Conservation (phyloP, 2,329 filamentous ascomycete species). For the Septoria linicola region DNA sequence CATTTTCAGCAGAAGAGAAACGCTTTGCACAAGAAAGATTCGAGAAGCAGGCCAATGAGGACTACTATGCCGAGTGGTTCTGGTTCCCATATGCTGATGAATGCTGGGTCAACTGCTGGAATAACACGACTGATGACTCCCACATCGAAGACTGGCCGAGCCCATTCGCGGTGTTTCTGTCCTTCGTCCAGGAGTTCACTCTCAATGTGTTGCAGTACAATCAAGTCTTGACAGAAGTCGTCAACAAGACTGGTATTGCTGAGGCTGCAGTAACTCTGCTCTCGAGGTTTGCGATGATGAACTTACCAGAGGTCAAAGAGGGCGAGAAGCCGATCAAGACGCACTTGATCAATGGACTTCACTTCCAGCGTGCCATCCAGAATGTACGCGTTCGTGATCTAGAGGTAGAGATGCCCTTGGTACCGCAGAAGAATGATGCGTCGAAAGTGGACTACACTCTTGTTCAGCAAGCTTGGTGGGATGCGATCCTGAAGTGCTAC, state of each 20-base stretch:
- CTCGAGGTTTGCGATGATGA: conserved; percentile 40
- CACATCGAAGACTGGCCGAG: conserved; percentile 42
- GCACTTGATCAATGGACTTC: conserved; percentile 11
- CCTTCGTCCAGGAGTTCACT: conserved; percentile 37
- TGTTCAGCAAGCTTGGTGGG: conserved; percentile 53
- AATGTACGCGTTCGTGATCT: conserved; percentile 18
- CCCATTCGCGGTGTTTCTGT: conserved; percentile 33
- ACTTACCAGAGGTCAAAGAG: conserved; percentile 31
- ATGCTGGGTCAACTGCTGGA: conserved; percentile 51
- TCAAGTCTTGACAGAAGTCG: conserved; percentile 28
- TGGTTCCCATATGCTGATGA: conserved; percentile 51
- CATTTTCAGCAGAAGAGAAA: conserved; percentile 35
- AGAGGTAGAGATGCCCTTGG: conserved; percentile 38
- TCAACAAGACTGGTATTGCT: conserved; percentile 36
- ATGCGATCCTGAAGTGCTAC: conserved; percentile 50
- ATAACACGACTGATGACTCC: conserved; percentile 37
- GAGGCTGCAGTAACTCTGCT: conserved; percentile 31
- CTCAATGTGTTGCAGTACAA: conserved; percentile 35
- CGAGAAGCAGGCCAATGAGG: conserved; percentile 40
- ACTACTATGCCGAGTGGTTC: conserved; percentile 53
- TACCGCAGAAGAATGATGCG: conserved; percentile 34
- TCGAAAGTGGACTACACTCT: conserved; percentile 44
- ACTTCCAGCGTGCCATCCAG: conserved; percentile 20
- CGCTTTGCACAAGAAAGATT: conserved; percentile 41
- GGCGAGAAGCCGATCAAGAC: conserved; percentile 15